phyloP scores from a whole-genome alignment of 306 rosid species.

The Quercus gilva region DNA sequence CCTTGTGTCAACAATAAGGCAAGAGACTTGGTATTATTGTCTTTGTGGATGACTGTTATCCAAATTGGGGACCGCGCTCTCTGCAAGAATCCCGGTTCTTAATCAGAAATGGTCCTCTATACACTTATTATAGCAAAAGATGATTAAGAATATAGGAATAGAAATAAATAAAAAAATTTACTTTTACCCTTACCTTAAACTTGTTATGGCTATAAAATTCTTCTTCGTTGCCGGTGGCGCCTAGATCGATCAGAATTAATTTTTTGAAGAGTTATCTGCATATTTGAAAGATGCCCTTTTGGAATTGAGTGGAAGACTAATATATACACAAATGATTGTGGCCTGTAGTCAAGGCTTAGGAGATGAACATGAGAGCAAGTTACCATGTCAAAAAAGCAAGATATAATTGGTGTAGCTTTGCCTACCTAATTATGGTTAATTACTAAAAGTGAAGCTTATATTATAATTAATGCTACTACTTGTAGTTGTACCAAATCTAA shows the following conservation, averaged over 20 bases:
- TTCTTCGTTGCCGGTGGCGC: not conserved
- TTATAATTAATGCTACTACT: not conserved
- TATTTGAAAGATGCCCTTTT: conserved; percentile 1
- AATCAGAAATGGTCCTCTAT: conserved; percentile 45
- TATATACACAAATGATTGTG: conserved; percentile 29
- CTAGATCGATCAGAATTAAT: not conserved
- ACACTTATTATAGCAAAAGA: not conserved
- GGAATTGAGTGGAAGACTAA: not conserved
- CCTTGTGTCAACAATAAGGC: conserved; percentile 26
- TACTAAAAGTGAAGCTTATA: not conserved
- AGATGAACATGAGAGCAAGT: not conserved
- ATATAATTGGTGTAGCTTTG: conserved; percentile 7
- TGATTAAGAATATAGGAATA: conserved; percentile 5
- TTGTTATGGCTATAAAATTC: not conserved
- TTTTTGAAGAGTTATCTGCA: not conserved
- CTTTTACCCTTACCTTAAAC: not conserved
- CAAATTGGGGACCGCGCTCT: conserved; percentile 43
- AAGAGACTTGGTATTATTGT: conserved; percentile 28
- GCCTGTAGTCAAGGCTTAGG: conserved; percentile 18
- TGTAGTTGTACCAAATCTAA: conserved; percentile 10
- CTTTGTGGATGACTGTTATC: conserved; percentile 32
- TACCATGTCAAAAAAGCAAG: conserved; percentile 4
- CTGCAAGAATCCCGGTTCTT: conserved; percentile 35
- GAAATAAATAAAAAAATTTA: not conserved
- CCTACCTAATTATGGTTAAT: conserved; percentile 35